phyloP scores from a whole-genome alignment of 192 early-diverging fungal species.

The Rhizophagus clarus region DNA sequence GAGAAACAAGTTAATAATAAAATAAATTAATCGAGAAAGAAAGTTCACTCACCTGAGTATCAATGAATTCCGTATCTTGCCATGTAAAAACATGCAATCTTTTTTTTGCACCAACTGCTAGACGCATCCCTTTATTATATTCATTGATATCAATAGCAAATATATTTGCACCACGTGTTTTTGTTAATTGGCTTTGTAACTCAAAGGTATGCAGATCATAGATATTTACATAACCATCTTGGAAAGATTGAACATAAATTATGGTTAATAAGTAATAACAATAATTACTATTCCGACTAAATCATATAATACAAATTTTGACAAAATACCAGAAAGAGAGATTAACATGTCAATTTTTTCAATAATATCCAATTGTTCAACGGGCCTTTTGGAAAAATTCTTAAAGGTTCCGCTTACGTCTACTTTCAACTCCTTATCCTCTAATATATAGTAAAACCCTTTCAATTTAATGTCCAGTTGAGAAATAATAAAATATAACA shows the following conservation, averaged over 20 bases:
- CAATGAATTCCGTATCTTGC: slow-evolving; percentile 71
- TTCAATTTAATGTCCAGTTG: background rate
- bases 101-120: slow-evolving; percentile 73
- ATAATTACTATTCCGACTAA: background rate
- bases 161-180: slow-evolving; percentile 75
- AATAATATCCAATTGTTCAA: slow-evolving; percentile 76
- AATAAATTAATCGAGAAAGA: background rate
- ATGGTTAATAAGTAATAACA: too few species aligned
- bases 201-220: slow-evolving; percentile 76
- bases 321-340: slow-evolving; percentile 57
- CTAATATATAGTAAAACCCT: slow-evolving; percentile 31
- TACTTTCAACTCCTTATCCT: slow-evolving; percentile 55
- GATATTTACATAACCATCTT: slow-evolving; percentile 73
- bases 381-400: slow-evolving; percentile 66
- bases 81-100: slow-evolving; percentile 76
- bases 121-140: slow-evolving; percentile 51
- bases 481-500: background rate
- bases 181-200: slow-evolving; percentile 63
- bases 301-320: background rate
- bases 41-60: slow-evolving; percentile 51
- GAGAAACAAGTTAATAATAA: background rate
- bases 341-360: slow-evolving; percentile 75
- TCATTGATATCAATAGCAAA: slow-evolving; percentile 74
- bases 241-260: background rate
- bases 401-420: slow-evolving; percentile 67